Conservation (phyloP, 768 basidiomycete genomes). For the Amanita muscaria region DNA sequence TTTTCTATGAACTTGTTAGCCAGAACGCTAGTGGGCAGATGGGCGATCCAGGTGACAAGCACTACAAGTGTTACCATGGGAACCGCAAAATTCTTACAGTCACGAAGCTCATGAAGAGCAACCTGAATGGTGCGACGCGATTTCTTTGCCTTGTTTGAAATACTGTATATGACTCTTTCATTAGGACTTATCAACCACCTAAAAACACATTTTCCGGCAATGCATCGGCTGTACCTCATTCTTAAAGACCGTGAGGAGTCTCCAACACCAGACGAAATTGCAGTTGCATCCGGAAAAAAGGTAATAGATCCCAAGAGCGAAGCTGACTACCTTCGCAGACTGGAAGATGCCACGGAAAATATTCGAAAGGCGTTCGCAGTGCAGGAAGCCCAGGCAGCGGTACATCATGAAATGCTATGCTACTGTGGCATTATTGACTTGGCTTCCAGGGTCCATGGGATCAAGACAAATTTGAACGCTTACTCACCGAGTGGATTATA, state of each 20-base stretch:
- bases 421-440: background rate
- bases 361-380: background rate
- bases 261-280: background rate
- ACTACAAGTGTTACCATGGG: background rate
- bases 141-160: background rate
- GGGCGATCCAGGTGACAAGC: background rate
- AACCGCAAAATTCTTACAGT: background rate
- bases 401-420: background rate
- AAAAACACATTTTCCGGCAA: background rate
- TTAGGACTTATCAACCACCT: background rate
- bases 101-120: background rate
- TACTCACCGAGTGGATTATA: slow-evolving; percentile 3
- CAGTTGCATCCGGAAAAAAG: background rate
- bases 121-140: background rate
- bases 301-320: background rate
- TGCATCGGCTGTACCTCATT: background rate
- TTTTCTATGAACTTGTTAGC: background rate
- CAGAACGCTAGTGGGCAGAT: background rate
- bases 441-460: slow-evolving; percentile 5
- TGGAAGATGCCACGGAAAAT: background rate
- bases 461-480: slow-evolving; percentile 1
- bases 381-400: background rate
- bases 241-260: background rate
- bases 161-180: background rate
- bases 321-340: background rate